Percentiles rank a stretch among this genome's conserved stretches.
Evolutionary conservation across 345 rosid genomes (phyloP).

Genomic region (Populus davidiana): DNA sequence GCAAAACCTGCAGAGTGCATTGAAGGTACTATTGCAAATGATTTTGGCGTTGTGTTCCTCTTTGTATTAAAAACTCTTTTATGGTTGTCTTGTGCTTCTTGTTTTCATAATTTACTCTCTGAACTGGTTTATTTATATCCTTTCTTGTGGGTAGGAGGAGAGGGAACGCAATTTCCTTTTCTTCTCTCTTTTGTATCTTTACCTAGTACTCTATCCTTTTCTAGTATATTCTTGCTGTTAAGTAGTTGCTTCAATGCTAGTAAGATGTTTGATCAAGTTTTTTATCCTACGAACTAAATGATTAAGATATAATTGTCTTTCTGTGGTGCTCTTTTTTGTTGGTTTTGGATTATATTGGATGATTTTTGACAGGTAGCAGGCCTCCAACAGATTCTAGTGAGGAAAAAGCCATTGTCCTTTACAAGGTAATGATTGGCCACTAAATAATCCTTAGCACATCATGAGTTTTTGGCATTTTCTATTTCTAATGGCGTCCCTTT

Average conservation of each 20-base stretch:
- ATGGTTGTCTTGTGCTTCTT: background rate
- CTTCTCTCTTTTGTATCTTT: background rate
- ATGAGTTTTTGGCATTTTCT: conserved; percentile 1
- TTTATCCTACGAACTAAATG: conserved; percentile 10
- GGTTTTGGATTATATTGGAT: conserved; percentile 16
- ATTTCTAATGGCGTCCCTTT: conserved; percentile 20
- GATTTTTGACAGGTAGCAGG: conserved; percentile 49
- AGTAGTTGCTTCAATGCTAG: background rate
- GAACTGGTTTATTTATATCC: background rate
- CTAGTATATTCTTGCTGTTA: background rate
- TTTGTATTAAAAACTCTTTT: background rate
- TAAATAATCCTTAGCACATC: conserved; percentile 7
- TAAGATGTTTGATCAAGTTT: background rate
- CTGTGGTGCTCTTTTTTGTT: conserved; percentile 6
- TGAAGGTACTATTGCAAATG: conserved; percentile 52
- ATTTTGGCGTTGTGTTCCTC: background rate
- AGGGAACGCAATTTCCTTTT: background rate
- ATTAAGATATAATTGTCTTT: background rate
- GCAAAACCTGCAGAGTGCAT: conserved; percentile 44
- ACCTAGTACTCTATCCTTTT: background rate
- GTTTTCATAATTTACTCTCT: background rate
- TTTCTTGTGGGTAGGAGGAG: background rate
- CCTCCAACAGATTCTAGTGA: conserved; percentile 44
- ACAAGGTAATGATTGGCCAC: conserved; percentile 51
- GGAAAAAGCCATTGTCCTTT: conserved; percentile 91